Evolutionary conservation across 768 basidiomycete genomes (phyloP), one percentile per base, ranked within the genome.

Genomic region (Phylloporus arenicola): DNA sequence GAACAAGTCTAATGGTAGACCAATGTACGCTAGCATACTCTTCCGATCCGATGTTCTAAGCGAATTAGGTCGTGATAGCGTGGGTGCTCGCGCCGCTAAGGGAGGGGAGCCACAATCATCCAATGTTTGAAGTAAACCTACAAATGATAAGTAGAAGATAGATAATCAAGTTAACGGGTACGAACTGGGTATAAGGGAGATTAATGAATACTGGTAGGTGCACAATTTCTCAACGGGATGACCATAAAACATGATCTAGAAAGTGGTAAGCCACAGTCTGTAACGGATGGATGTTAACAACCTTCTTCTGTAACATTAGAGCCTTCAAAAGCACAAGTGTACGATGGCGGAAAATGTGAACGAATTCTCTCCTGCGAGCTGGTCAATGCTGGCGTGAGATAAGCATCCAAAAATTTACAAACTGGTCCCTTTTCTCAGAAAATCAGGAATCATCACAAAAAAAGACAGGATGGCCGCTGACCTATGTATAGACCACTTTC

Each of bases 401-500:
- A 10, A n/a, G 17, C 2, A 13, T 27, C 22, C n/a, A 16, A 38
- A 43, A 6, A 60, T 79, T 52, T 65, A 88, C 82, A 87, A 64
- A 64, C 79, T 87, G 25, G 86, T 88, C 19, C 86, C 86, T 87
- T 55, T 35, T 54, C n/a, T 8, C 46, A 6, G 43, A 16, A 35
- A 56, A 47, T 49, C 37, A 68, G 46, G 9, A 20, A 37, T 45
- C 12, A 22, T 46, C 34, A 30, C 43, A 22, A 22, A 41, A 27
- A 19, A 27, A 22, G 16, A 34, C 7, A 8, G 11, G 37, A 13
- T 29, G n/a, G 30, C 17, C 42, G 67, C 81, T 52, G 62, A 88
- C 95, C 96, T 83, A 99, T 99, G 66, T 96, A 95, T 30, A 99
- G 75, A 31, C 85, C 90, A 53, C 88, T 92, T 60, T 96, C 94